Evolutionary conservation across 805 yeast species (phyloP).

Genomic region (Saccharomycopsis amapae): DNA sequence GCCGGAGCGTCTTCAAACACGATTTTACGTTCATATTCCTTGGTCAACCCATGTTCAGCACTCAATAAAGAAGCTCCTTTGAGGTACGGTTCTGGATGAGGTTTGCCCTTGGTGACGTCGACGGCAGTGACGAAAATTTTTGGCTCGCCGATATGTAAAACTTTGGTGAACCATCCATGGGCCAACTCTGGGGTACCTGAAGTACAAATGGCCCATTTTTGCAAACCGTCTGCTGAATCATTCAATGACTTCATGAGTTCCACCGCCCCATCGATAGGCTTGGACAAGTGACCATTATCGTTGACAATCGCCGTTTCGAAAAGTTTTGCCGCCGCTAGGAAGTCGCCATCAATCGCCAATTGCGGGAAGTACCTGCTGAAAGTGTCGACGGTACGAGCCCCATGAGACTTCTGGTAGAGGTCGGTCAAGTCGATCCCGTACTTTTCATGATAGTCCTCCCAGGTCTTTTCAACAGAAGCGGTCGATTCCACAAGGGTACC

Average conservation of each 20-base stretch:
- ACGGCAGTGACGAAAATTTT: slow-evolving; percentile 77
- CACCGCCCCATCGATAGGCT: slow-evolving; percentile 70
- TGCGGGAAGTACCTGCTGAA: slow-evolving; percentile 69
- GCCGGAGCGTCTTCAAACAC: slow-evolving; percentile 90
- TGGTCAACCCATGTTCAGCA: slow-evolving; percentile 31
- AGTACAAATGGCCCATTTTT: slow-evolving; percentile 83
- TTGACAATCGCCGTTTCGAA: slow-evolving; percentile 67
- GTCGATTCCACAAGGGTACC: slow-evolving; percentile 84
- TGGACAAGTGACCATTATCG: slow-evolving; percentile 65
- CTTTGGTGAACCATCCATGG: slow-evolving; percentile 59
- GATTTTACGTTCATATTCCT: slow-evolving; percentile 39
- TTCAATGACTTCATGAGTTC: slow-evolving; percentile 40
- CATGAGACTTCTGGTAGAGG: slow-evolving; percentile 55
- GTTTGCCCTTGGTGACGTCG: slow-evolving; percentile 74
- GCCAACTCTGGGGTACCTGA: slow-evolving; percentile 77
- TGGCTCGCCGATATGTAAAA: slow-evolving; percentile 56
- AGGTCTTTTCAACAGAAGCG: slow-evolving; percentile 73
- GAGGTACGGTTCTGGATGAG: slow-evolving; percentile 78
- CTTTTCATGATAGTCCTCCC: slow-evolving; percentile 67
- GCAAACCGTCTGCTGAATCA: slow-evolving; percentile 35
- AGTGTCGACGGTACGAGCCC: slow-evolving; percentile 77
- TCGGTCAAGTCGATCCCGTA: slow-evolving; percentile 43
- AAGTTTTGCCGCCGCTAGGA: slow-evolving; percentile 53
- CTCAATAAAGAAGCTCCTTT: slow-evolving; percentile 37
- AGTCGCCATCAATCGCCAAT: slow-evolving; percentile 39